phyloP scores from a whole-genome alignment of 2,329 filamentous ascomycete species.

The Ophiosphaerella herpotricha region DNA sequence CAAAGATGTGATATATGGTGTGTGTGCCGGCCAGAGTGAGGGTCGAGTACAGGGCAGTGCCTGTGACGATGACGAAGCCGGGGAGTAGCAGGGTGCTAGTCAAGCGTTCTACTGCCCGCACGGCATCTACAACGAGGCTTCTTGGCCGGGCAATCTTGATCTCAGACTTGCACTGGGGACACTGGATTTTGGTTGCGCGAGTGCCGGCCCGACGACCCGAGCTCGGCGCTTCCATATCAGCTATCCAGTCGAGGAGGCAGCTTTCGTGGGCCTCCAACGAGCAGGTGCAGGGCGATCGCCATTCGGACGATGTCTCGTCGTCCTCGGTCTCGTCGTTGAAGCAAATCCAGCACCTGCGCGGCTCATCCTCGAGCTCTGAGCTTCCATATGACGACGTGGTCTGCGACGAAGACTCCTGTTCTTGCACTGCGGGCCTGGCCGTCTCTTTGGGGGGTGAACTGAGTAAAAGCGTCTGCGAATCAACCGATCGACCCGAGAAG shows the following conservation, averaged over 20 bases:
- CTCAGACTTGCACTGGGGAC: conserved; percentile 85
- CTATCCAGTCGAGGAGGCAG: conserved; percentile 89
- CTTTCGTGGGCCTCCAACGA: conserved; percentile 88
- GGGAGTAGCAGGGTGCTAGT: conserved; percentile 68
- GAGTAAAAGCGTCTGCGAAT: conserved; percentile 54
- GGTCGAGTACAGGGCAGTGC: conserved; percentile 50
- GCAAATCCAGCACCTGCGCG: conserved; percentile 70
- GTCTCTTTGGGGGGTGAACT: conserved; percentile 36
- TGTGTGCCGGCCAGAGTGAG: conserved; percentile 64
- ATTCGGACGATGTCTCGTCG: conserved; percentile 64
- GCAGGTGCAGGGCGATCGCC: conserved; percentile 90
- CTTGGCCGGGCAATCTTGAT: conserved; percentile 77
- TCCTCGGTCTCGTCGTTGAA: conserved; percentile 70
- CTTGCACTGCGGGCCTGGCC: conserved; percentile 13
- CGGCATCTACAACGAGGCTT: conserved; percentile 71
- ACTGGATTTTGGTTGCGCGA: conserved; percentile 67
- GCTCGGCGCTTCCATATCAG: conserved; percentile 75
- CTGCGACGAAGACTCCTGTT: conserved; percentile 19
- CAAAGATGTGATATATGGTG: conserved; percentile 69
- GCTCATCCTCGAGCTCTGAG: conserved; percentile 37
- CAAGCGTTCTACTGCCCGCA: conserved; percentile 62
- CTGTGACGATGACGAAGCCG: conserved; percentile 61
- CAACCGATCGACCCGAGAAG: conserved; percentile 48
- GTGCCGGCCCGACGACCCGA: conserved; percentile 54
- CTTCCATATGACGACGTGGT: background rate